These are phyloP conservation scores for Arthrobotrys sinensis DNA, from an alignment of 2,329 filamentous ascomycete genomes.

Conservation along the genomic window DNA sequence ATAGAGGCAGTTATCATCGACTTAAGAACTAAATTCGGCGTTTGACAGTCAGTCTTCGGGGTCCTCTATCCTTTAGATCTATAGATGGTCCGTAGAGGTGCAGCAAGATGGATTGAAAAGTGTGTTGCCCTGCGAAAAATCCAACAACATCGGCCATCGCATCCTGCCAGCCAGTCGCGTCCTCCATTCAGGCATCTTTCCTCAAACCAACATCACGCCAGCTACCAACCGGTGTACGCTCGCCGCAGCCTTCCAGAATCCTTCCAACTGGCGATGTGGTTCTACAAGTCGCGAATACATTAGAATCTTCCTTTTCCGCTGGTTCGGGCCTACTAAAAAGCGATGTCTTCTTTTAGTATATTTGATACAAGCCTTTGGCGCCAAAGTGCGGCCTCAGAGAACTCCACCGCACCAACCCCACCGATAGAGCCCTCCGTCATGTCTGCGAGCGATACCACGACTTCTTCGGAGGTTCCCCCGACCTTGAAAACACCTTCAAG, in stretches of 20 bases:
- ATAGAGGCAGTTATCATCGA: no score
- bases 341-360: conserved; percentile 4
- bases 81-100: no score
- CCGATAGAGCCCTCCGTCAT: neutral
- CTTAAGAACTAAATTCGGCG: no score
- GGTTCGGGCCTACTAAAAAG: neutral
- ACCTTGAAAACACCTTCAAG: neutral
- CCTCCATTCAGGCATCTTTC: neutral
- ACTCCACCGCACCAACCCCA: neutral
- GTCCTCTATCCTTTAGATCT: no score
- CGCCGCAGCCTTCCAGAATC: neutral
- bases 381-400: neutral
- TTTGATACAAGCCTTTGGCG: conserved; percentile 7
- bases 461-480: neutral
- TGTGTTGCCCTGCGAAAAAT: conserved; percentile 32
- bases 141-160: conserved; percentile 17
- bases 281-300: neutral
- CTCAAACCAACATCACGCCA: conserved; percentile 3
- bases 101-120: neutral
- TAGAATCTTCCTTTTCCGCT: conserved; percentile 11
- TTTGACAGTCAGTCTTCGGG: no score
- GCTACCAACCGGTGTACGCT: neutral
- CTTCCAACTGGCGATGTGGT: conserved; percentile 18
- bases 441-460: neutral
- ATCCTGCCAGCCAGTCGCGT: conserved; percentile 21